phyloP scores from a whole-genome alignment of 352 stramenopile species.

The Phytophthora pluvialis region DNA sequence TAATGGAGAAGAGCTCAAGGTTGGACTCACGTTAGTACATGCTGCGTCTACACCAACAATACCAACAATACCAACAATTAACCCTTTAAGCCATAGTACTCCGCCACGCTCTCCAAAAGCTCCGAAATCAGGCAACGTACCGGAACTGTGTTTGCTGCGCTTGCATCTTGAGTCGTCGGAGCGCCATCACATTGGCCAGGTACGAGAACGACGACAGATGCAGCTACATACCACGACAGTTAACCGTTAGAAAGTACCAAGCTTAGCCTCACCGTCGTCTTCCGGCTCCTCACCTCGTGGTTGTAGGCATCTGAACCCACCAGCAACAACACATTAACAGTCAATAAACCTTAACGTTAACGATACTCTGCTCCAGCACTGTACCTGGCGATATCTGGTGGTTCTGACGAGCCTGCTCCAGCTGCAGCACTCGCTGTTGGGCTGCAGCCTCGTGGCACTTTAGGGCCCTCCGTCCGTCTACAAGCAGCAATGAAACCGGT shows the following conservation, averaged over 20 bases:
- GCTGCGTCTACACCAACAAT: slow-evolving; percentile 37
- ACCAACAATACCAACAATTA: neutral
- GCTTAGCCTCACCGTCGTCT: neutral
- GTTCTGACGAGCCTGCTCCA: slow-evolving; percentile 49
- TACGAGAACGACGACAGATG: slow-evolving; percentile 63
- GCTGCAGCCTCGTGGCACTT: slow-evolving; percentile 40
- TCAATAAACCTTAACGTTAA: neutral
- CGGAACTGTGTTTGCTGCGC: slow-evolving; percentile 35
- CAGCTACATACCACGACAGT: slow-evolving; percentile 21
- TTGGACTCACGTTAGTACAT: slow-evolving; percentile 41
- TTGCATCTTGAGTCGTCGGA: slow-evolving; percentile 48
- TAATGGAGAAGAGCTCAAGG: slow-evolving; percentile 4
- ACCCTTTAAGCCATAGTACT: no score
- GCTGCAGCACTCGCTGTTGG: slow-evolving; percentile 45
- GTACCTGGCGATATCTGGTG: slow-evolving; percentile 52
- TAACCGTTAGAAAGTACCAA: neutral
- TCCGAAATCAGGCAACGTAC: slow-evolving; percentile 14
- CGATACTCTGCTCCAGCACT: neutral
- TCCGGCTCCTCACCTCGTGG: slow-evolving; percentile 36
- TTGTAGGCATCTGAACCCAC: slow-evolving; percentile 51
- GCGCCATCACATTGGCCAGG: slow-evolving; percentile 60
- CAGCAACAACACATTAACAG: neutral
- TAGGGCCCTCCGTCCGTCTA: slow-evolving; percentile 11
- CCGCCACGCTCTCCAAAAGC: neutral
- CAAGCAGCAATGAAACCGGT: neutral